Percentiles rank a stretch among this genome's conserved stretches.
phyloP scores from a whole-genome alignment of 768 basidiomycete species.

The Botryobasidium botryosum region DNA sequence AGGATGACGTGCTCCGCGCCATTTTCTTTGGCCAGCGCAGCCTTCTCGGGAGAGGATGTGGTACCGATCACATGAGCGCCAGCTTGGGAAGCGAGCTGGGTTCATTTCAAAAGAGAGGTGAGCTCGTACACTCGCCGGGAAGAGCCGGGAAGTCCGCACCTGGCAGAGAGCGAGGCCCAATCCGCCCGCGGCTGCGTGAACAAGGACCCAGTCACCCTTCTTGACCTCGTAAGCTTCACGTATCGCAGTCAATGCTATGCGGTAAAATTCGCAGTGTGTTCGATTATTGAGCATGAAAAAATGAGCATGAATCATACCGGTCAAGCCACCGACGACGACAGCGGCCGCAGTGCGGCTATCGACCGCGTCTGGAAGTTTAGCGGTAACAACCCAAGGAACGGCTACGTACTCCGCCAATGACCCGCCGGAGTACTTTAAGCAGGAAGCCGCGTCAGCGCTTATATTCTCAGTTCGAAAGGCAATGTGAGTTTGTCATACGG shows the following conservation, averaged over 20 bases:
- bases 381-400: conserved; percentile 41
- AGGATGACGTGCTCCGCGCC: conserved; percentile 83
- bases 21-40: conserved; percentile 52
- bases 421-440: conserved; percentile 10
- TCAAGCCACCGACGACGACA: conserved; percentile 55
- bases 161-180: conserved; percentile 34
- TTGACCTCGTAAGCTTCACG: conserved; percentile 77
- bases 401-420: conserved; percentile 58
- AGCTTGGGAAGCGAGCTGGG: conserved; percentile 49
- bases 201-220: conserved; percentile 58
- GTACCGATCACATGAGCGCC: conserved; percentile 91
- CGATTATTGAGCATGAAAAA: background rate
- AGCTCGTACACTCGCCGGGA: conserved; percentile 80
- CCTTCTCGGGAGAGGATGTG: conserved; percentile 72
- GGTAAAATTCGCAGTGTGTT: background rate
- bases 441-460: too few species aligned
- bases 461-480: too few species aligned
- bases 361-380: conserved; percentile 46
- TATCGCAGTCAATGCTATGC: conserved; percentile 42
- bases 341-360: conserved; percentile 50
- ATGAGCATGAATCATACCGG: conserved; percentile 19
- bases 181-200: conserved; percentile 88
- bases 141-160: conserved; percentile 13
- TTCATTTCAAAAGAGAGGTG: conserved; percentile 3
- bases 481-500: conserved; percentile 27